These are phyloP conservation scores for Tolypocladium ophioglossoides DNA, from an alignment of 2,329 filamentous ascomycete species.

Conservation along the genomic window DNA sequence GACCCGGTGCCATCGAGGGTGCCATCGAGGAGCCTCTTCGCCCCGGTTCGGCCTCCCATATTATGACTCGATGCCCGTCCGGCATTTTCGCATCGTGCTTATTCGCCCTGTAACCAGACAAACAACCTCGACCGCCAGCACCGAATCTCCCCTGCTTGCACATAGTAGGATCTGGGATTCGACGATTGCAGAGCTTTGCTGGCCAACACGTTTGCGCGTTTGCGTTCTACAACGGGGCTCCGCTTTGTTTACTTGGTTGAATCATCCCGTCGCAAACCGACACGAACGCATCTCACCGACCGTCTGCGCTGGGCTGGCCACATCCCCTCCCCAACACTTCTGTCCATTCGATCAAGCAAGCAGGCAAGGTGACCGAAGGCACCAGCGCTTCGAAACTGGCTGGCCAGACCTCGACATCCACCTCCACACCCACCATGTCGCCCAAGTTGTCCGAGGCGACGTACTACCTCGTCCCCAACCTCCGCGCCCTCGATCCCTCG, in stretches of 20 bases:
- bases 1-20: slow-evolving; percentile 2
- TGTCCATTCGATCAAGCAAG: not conserved
- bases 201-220: not conserved
- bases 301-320: not conserved
- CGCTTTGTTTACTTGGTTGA: not conserved
- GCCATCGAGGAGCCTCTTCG: not conserved
- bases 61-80: slow-evolving; percentile 1
- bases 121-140: not conserved
- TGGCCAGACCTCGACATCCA: not conserved
- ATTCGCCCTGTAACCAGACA: not conserved
- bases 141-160: not conserved
- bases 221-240: not conserved
- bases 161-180: not conserved
- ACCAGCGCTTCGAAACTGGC: not conserved
- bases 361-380: not conserved
- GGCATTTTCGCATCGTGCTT: not conserved
- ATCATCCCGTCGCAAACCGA: not conserved
- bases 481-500: slow-evolving; percentile 20
- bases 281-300: not conserved
- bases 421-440: slow-evolving; percentile 3
- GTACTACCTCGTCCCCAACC: slow-evolving; percentile 22
- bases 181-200: not conserved
- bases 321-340: not conserved
- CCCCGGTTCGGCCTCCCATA: not conserved
- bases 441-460: slow-evolving; percentile 10